Evolutionary conservation across 2,329 filamentous ascomycete genomes (phyloP).

Genomic region (Aspergillus neotritici): DNA sequence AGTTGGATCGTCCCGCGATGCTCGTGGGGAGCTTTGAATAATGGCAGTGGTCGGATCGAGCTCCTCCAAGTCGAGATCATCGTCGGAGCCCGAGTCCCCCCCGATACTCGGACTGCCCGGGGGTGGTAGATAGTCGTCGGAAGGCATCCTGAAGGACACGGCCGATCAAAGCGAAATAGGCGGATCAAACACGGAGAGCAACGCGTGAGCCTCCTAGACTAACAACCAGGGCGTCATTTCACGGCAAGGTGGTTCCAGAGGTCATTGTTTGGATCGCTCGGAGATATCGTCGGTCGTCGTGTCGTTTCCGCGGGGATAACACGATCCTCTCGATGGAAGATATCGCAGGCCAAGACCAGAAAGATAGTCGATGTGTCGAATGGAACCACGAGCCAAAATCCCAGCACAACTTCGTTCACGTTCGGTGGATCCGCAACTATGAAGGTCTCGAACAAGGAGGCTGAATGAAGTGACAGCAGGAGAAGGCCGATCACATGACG

Average conservation of each 20-base stretch:
- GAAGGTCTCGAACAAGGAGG: too few relatives aligned
- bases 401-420: background rate
- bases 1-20: conserved; percentile 25
- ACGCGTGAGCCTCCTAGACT: conserved; percentile 14
- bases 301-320: too few relatives aligned
- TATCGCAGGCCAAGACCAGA: background rate
- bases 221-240: conserved; percentile 20
- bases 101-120: conserved; percentile 27
- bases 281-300: too few relatives aligned
- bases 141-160: conserved; percentile 27
- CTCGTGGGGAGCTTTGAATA: conserved; percentile 15
- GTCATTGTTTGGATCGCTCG: too few relatives aligned
- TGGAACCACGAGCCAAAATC: background rate
- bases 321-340: too few relatives aligned
- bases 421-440: background rate
- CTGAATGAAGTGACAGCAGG: conserved; percentile 7
- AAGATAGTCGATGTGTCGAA: background rate
- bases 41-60: conserved; percentile 35
- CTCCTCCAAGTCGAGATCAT: conserved; percentile 44
- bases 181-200: conserved; percentile 14
- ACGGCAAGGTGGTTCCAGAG: conserved; percentile 14
- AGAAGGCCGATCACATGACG: conserved; percentile 18
- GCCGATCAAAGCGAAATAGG: conserved; percentile 1
- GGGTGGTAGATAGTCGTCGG: conserved; percentile 33
- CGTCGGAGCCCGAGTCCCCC: conserved; percentile 35